A percentile compares a stretch with the other conserved stretches of the same genome.
phyloP scores from a whole-genome alignment of 805 yeast genomes.

The Sungouiella thailandica region DNA sequence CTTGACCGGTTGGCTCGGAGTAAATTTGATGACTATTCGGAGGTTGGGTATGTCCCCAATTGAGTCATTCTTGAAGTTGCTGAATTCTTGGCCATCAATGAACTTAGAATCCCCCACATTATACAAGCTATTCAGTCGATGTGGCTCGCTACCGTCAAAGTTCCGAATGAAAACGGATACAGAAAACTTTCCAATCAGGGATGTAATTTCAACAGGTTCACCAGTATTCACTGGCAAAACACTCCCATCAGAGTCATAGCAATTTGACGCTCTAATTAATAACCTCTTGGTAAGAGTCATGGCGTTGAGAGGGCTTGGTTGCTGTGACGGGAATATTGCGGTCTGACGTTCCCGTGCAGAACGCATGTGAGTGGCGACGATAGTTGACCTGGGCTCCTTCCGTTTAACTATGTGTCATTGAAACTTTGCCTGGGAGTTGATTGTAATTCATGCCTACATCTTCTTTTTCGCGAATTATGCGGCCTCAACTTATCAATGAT shows the following conservation, averaged over 20 bases:
- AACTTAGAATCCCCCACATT: slow-evolving; percentile 24
- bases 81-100: slow-evolving; percentile 17
- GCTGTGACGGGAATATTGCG: slow-evolving; percentile 1
- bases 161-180: slow-evolving; percentile 41
- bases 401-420: too few species aligned
- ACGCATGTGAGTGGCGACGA: too few species aligned
- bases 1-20: slow-evolving; percentile 37
- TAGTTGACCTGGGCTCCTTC: too few species aligned
- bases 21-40: slow-evolving; percentile 31
- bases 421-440: too few species aligned
- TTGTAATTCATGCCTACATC: too few species aligned
- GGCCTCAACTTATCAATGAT: too few species aligned
- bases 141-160: slow-evolving; percentile 41
- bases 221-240: slow-evolving; percentile 43
- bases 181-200: slow-evolving; percentile 35
- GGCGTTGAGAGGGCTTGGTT: too few species aligned
- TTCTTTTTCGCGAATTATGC: too few species aligned
- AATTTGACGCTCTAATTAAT: slow-evolving; percentile 26
- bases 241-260: slow-evolving; percentile 19
- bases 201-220: slow-evolving; percentile 28
- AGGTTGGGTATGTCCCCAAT: slow-evolving; percentile 21
- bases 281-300: slow-evolving; percentile 21
- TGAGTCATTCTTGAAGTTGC: neutral
- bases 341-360: too few species aligned
- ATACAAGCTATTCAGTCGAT: slow-evolving; percentile 28